Percentiles rank a stretch among this genome's conserved stretches.
Conservation (phyloP, 2,329 filamentous ascomycete species). For the Xylaria sp. region DNA sequence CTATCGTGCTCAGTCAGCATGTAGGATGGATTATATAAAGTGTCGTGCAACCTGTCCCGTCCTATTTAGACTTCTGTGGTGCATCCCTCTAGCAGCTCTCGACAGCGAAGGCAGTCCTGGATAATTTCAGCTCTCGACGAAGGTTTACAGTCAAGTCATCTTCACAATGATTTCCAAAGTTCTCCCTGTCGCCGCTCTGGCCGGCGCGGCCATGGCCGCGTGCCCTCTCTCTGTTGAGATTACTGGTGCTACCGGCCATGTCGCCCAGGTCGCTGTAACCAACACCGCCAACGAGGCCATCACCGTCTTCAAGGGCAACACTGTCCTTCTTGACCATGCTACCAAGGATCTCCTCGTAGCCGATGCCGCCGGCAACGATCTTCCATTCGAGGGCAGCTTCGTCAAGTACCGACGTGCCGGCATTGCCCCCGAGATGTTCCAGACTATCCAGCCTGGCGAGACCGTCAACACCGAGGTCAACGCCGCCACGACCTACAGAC, state of each 20-base stretch:
- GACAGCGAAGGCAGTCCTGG: no score
- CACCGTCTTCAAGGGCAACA: constrained; percentile 42
- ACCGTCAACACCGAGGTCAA: constrained; percentile 36
- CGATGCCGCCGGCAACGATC: constrained; percentile 36
- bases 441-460: constrained; percentile 40
- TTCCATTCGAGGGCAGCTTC: constrained; percentile 38
- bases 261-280: constrained; percentile 38
- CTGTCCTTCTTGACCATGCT: constrained; percentile 37
- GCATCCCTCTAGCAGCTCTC: constrained; percentile 23
- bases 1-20: constrained; percentile 15
- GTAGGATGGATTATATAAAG: constrained; percentile 33
- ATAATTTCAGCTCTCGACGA: constrained; percentile 16
- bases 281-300: constrained; percentile 39
- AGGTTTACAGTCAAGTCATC: constrained; percentile 3
- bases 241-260: constrained; percentile 32
- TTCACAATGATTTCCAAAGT: constrained; percentile 41
- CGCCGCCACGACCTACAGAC: constrained; percentile 37
- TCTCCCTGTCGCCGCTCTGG: constrained; percentile 37
- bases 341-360: constrained; percentile 39
- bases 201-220: constrained; percentile 40
- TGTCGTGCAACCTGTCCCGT: background rate
- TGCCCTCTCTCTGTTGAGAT: constrained; percentile 41
- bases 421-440: constrained; percentile 39
- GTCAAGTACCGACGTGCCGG: constrained; percentile 35
- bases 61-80: background rate